Evolutionary conservation across 2,329 filamentous ascomycete species (phyloP), one percentile per base, ranked within the genome.

Genomic region (Beauveria brongniartii): DNA sequence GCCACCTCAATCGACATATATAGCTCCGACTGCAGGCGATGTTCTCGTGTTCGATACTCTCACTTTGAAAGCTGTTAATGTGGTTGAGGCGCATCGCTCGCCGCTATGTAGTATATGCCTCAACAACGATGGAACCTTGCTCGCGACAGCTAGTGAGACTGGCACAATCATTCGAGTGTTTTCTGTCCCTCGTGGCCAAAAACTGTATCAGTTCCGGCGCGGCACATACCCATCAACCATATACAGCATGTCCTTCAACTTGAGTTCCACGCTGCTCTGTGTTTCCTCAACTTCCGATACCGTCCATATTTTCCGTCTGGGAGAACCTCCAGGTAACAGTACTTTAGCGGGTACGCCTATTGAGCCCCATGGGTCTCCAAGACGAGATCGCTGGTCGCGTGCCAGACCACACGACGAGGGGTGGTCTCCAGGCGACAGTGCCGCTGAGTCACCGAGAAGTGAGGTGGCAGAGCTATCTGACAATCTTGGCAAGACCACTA

Each of bases 231-330:
- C 94, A 0, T 92, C 92, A 1, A 89, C 91, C 46, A 99, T 99
- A 67, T 97, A 92, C 77, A 96, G 92, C 83, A 97, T 99, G 92
- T 96, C 92, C 1, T 99, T 99, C 77, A 99, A 99, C 73, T 87
- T 92, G 55, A 92, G 90, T 62, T 96, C 92, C 2, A 96, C 92
- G 1, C 80, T 99, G 12, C 83, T 99, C 41, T 97, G 92, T 69
- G 92, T 99, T 46, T 97, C 94, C 5, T 97, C 93, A 3, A 92
- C 92, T 1, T 96, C 92, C 0, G 94, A 99, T 69, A 99, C 94
- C 0, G 88, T 99, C 10, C 94, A 99, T 72, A 92, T 99, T 56
- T 99, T 99, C 78, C 91, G 92, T 59, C 81, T 99, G 22, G 79
- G 78, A 57, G 78, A 75, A 57, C 79, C 83, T 20, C 74, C 74